These are phyloP conservation scores for Arxiozyma telluris DNA, from an alignment of 1,139 yeast species.

Conservation along the genomic window DNA sequence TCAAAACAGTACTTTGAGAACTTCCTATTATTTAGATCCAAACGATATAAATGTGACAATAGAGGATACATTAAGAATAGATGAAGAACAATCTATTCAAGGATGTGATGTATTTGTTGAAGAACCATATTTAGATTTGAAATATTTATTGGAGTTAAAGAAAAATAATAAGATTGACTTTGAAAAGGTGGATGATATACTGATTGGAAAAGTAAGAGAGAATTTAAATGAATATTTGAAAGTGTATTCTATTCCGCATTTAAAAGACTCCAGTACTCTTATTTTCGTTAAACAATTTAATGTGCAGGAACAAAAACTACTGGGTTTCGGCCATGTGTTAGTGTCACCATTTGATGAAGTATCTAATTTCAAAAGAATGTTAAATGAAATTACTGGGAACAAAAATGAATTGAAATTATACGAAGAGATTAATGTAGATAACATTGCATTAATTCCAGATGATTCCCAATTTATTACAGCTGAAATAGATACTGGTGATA, in stretches of 20 bases:
- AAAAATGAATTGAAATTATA: constrained; percentile 27
- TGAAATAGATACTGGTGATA: constrained; percentile 75
- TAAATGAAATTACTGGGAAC: neutral
- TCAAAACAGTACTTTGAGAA: constrained; percentile 64
- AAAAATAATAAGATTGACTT: constrained; percentile 8
- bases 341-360: constrained; percentile 45
- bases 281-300: constrained; percentile 70
- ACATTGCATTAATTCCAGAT: constrained; percentile 43
- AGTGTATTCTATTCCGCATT: constrained; percentile 7
- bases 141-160: constrained; percentile 14
- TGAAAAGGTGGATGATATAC: constrained; percentile 12
- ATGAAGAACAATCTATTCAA: constrained; percentile 16
- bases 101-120: constrained; percentile 25
- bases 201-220: constrained; percentile 17
- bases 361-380: constrained; percentile 13
- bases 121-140: constrained; percentile 28
- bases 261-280: constrained; percentile 33
- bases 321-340: constrained; percentile 56
- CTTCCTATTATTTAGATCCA: constrained; percentile 40
- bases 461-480: constrained; percentile 38
- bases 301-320: constrained; percentile 41
- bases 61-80: constrained; percentile 38
- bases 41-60: constrained; percentile 32
- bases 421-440: constrained; percentile 66
- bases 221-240: constrained; percentile 8